Conservation (phyloP, 2,329 filamentous ascomycete species). For the Colletotrichum plurivorum region DNA sequence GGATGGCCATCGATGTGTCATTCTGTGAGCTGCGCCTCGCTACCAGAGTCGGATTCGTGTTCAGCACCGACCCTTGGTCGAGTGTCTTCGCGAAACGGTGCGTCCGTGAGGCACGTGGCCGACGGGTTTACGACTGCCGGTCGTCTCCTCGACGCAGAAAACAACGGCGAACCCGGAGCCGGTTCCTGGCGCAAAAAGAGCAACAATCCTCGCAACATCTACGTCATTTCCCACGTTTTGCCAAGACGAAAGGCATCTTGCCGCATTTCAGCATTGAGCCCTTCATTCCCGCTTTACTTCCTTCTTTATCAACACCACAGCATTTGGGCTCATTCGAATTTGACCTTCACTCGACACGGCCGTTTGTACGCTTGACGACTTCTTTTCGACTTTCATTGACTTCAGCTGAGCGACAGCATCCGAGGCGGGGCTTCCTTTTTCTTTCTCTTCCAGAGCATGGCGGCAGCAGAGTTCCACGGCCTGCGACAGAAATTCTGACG, state of each 20-base stretch:
- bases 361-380: constrained; percentile 36
- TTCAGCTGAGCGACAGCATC: constrained; percentile 27
- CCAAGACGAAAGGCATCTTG: constrained; percentile 15
- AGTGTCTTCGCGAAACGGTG: neutral
- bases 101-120: neutral
- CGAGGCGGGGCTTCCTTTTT: constrained; percentile 8
- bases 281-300: neutral
- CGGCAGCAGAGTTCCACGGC: constrained; percentile 7
- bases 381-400: constrained; percentile 14
- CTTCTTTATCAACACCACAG: constrained; percentile 7
- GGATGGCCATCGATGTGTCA: constrained; percentile 46
- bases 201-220: neutral
- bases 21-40: constrained; percentile 33
- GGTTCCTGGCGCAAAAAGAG: constrained; percentile 11
- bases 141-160: neutral
- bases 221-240: neutral
- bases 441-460: constrained; percentile 12
- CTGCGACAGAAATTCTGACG: constrained; percentile 6
- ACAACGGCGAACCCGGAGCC: constrained; percentile 19
- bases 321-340: constrained; percentile 5
- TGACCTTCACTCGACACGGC: constrained; percentile 22
- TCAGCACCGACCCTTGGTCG: neutral
- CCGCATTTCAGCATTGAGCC: neutral
- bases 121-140: neutral
- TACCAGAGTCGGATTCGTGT: neutral